Evolutionary conservation across 257 asterid genomes (phyloP), one percentile per base, ranked within the genome.

Genomic region (Solanum commersonii): DNA sequence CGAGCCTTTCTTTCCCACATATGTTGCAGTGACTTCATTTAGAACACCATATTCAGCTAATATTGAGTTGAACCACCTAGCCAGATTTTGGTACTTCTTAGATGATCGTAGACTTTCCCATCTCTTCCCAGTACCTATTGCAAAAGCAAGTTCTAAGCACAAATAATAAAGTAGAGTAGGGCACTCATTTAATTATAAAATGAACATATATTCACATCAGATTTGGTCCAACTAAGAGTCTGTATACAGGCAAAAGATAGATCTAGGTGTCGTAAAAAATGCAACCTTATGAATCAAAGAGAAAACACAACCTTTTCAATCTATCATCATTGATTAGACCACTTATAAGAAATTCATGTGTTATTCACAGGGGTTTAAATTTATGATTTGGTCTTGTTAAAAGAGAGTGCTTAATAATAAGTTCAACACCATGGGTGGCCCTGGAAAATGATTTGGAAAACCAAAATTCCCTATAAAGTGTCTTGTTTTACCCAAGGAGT

Each of bases 101-200:
- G 99, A 97, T 78, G 94, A 96, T 87, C 97, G 90, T 86, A 97
- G 91, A 88, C 99, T 97, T 90, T 94, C 95, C 99, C 99, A 97
- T 87, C 99, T 95, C 91, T 88, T 74, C 77, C 98, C 98, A 91
- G 96, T 94, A 88, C 98, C 99, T 94, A 89, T 56, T 44, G 90
- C 84, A 29, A 2, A 85, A 85, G 67, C 5, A 85, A 70, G 42
- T 44, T 38, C 1, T 85, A 20, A 68, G 82, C 77, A 42, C 22
- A 52, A 25, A 16, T 22, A 85, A 68, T 34, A 46, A 72, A 74
- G 34, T 67, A 31, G 23, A 85, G 29, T 33, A 40, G 33, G 33
- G 40, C 23, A 27, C 82, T 65, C 52, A 20, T 40, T 15, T 31
- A 10, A 60, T 35, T 60, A 84, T 15, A 84, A 59, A 84, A 37